Conservation (phyloP, 768 basidiomycete species). For the Naganishia onofrii region DNA sequence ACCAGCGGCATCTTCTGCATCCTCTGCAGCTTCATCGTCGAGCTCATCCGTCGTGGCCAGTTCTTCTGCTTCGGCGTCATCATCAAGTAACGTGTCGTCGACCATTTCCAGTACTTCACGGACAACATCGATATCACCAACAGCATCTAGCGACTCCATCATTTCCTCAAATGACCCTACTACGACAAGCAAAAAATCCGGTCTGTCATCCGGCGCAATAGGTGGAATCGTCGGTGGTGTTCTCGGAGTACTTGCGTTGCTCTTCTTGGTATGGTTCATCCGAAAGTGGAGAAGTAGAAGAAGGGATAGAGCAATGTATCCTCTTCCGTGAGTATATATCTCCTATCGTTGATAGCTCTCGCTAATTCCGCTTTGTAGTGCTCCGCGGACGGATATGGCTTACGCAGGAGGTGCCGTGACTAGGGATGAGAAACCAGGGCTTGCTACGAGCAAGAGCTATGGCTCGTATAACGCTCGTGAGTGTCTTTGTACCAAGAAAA, state of each 20-base stretch:
- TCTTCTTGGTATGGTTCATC: constrained; percentile 33
- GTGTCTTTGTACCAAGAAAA: neutral
- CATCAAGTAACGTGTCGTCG: neutral
- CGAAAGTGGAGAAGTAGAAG: constrained; percentile 33
- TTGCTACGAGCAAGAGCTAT: neutral
- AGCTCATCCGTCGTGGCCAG: neutral
- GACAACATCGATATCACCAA: neutral
- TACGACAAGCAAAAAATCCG: neutral
- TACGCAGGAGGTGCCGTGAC: constrained; percentile 1
- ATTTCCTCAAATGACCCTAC: neutral
- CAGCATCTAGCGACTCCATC: neutral
- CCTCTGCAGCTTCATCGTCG: constrained; percentile 33
- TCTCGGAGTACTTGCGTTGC: constrained; percentile 37
- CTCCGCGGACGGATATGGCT: constrained; percentile 17
- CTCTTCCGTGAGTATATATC: constrained; percentile 23
- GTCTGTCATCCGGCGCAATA: constrained; percentile 36
- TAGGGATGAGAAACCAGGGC: neutral
- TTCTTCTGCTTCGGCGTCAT: neutral
- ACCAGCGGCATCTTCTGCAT: constrained; percentile 39
- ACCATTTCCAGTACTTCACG: neutral
- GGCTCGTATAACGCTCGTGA: constrained; percentile 20
- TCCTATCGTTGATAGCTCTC: neutral
- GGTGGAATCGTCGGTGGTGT: constrained; percentile 47
- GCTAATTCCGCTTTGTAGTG: constrained; percentile 1
- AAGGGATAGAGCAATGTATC: constrained; percentile 21